Conservation (phyloP, 1,284 basidiomycete genomes). For the Leccinum pachyderme region DNA sequence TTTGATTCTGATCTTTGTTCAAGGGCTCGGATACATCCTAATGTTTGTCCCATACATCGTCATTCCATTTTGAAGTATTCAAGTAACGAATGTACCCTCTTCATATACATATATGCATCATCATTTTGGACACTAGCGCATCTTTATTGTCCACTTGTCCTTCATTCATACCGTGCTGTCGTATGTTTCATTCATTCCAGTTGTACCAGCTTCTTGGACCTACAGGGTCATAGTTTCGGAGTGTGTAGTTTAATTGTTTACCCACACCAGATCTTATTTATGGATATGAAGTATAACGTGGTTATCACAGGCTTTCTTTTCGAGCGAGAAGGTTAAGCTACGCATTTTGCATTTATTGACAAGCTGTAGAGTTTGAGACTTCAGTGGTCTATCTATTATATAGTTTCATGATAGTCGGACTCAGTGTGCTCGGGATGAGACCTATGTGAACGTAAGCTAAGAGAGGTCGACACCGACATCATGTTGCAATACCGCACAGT, state of each 20-base stretch:
- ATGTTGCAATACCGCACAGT: too few relatives aligned
- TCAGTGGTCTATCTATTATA: background rate
- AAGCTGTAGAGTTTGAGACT: background rate
- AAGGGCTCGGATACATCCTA: background rate
- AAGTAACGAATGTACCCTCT: background rate
- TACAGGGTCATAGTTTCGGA: background rate
- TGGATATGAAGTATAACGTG: background rate
- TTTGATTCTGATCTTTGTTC: background rate
- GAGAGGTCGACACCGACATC: constrained; percentile 2
- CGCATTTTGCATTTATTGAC: too few relatives aligned
- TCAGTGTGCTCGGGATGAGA: too few relatives aligned
- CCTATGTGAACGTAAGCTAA: background rate
- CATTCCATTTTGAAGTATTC: background rate
- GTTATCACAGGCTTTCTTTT: background rate
- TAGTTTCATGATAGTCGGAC: background rate
- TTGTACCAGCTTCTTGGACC: background rate
- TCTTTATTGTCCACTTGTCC: background rate
- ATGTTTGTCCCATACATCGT: background rate
- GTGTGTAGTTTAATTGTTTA: constrained; percentile 1
- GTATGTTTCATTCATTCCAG: constrained; percentile 4
- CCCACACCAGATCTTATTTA: background rate
- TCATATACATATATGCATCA: background rate
- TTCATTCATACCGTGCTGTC: constrained; percentile 3
- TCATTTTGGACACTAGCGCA: background rate
- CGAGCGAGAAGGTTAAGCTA: background rate